These are phyloP conservation scores for Tanacetum coccineum DNA, from an alignment of 129 eudicot species.

Conservation along the genomic window DNA sequence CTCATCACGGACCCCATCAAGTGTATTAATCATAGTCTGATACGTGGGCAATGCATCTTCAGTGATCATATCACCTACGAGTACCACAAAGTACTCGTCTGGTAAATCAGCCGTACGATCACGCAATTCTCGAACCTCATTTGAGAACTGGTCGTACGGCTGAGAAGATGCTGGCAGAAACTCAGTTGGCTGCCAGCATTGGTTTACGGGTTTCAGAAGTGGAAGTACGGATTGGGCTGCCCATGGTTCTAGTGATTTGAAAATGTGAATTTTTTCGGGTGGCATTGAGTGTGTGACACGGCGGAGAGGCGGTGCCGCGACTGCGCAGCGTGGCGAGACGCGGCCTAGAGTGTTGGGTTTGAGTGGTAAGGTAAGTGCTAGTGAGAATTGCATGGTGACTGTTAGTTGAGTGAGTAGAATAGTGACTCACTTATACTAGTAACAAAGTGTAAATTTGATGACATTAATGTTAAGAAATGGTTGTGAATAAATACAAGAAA, in stretches of 20 bases:
- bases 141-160: conserved; percentile 25
- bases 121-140: conserved; percentile 27
- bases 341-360: conserved; percentile 13
- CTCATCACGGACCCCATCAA: conserved; percentile 41
- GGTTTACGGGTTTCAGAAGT: conserved; percentile 32
- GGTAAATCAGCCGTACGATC: conserved; percentile 26
- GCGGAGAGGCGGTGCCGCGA: conserved; percentile 27
- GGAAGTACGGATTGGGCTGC: conserved; percentile 31
- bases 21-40: conserved; percentile 39
- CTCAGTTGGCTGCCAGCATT: conserved; percentile 38
- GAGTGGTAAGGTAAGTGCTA: conserved; percentile 3
- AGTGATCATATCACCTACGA: conserved; percentile 42
- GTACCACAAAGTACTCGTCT: conserved; percentile 37
- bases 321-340: conserved; percentile 10
- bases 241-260: conserved; percentile 39
- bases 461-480: not conserved
- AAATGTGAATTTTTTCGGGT: conserved; percentile 31
- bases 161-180: conserved; percentile 30
- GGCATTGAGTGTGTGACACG: conserved; percentile 34
- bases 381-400: conserved; percentile 31
- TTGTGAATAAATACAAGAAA: not conserved
- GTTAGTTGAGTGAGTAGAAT: not conserved
- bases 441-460: not conserved
- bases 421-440: not conserved
- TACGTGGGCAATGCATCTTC: conserved; percentile 43